These are phyloP conservation scores for Otatea glauca DNA, from an alignment of 176 grass and related monocot species.

Conservation along the genomic window DNA sequence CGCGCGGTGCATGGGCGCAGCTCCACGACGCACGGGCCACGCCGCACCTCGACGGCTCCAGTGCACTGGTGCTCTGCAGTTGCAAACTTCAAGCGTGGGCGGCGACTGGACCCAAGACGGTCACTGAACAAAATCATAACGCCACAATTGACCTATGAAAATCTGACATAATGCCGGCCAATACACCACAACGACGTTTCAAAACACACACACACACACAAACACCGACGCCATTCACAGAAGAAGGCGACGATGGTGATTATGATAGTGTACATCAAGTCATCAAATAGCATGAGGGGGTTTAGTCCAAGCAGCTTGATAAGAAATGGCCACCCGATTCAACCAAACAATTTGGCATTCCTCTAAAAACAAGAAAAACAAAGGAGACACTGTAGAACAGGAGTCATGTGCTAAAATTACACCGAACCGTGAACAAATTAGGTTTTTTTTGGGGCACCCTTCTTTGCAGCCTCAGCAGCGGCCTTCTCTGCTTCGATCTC, in stretches of 20 bases:
- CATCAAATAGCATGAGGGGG: neutral
- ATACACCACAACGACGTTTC: neutral
- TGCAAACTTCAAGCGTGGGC: too few relatives aligned
- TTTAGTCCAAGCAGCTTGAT: constrained; percentile 22
- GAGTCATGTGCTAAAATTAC: neutral
- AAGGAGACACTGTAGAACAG: constrained; percentile 11
- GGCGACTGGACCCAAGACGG: too few relatives aligned
- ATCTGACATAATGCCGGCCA: neutral
- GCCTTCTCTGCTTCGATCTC: constrained; percentile 96
- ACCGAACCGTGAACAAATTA: constrained; percentile 33
- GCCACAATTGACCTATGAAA: neutral
- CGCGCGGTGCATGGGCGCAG: too few relatives aligned
- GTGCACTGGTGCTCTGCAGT: too few relatives aligned
- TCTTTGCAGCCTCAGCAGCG: constrained; percentile 88
- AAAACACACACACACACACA: too few relatives aligned
- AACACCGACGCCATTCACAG: too few relatives aligned
- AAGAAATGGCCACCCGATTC: neutral
- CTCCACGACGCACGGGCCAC: too few relatives aligned
- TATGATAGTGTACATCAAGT: neutral
- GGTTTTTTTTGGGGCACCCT: constrained; percentile 56
- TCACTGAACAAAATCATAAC: too few relatives aligned
- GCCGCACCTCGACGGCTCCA: too few relatives aligned
- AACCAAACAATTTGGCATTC: constrained; percentile 23
- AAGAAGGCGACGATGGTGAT: neutral
- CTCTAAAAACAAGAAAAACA: constrained; percentile 26